phyloP scores from a whole-genome alignment of 2,329 filamentous ascomycete genomes.

The Aureobasidium sp. region DNA sequence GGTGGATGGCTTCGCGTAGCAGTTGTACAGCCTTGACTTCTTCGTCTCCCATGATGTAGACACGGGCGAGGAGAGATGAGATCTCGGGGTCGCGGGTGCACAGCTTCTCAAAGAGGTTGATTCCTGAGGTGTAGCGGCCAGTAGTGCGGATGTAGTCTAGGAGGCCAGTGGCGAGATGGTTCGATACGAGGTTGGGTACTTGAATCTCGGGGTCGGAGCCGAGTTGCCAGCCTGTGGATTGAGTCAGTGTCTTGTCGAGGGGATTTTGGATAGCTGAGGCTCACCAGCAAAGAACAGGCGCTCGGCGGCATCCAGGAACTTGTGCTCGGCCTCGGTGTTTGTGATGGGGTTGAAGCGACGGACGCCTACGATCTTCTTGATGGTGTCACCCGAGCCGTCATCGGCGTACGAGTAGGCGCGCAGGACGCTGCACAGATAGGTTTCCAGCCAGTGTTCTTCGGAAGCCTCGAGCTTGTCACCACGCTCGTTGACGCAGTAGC shows the following conservation, averaged over 20 bases:
- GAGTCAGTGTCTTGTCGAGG: conserved; percentile 8
- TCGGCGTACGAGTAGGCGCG: conserved; percentile 95
- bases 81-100: conserved; percentile 86
- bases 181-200: conserved; percentile 92
- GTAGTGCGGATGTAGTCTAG: conserved; percentile 94
- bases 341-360: conserved; percentile 95
- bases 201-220: conserved; percentile 96
- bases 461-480: conserved; percentile 90
- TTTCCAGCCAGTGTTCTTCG: conserved; percentile 93
- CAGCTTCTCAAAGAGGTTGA: conserved; percentile 96
- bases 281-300: conserved; percentile 86
- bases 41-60: conserved; percentile 90
- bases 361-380: conserved; percentile 96
- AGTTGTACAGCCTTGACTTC: conserved; percentile 91
- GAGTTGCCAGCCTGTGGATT: conserved; percentile 68
- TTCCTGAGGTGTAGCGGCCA: conserved; percentile 85
- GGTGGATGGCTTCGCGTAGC: conserved; percentile 78
- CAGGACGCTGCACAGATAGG: conserved; percentile 89
- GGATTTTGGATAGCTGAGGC: neutral
- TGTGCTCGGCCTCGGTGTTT: conserved; percentile 96
- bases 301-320: conserved; percentile 89
- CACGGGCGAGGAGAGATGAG: conserved; percentile 80
- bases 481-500: conserved; percentile 94
- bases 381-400: conserved; percentile 85
- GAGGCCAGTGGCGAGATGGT: conserved; percentile 88